These are phyloP conservation scores for Oryza meyeriana DNA, from an alignment of 176 grass and related monocot species.

Conservation along the genomic window DNA sequence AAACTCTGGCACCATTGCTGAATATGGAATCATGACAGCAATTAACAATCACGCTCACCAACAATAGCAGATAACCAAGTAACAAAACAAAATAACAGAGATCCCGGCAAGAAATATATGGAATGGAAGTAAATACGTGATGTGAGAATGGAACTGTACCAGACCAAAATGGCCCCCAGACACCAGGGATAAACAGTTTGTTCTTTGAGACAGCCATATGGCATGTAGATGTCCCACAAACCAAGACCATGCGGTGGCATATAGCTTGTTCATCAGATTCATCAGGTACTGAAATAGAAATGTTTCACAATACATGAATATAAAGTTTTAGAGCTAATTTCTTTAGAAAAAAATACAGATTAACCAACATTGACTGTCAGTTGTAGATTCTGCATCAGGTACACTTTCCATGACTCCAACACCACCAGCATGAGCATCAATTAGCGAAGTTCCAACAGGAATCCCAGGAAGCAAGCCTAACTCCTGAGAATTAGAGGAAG, in stretches of 20 bases:
- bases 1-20: constrained; percentile 88
- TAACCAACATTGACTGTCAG: constrained; percentile 41
- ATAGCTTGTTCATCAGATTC: constrained; percentile 74
- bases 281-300: constrained; percentile 41
- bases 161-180: constrained; percentile 98
- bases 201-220: constrained; percentile 87
- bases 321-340: background rate
- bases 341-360: constrained; percentile 4
- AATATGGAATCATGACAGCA: constrained; percentile 19
- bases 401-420: constrained; percentile 93
- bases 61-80: constrained; percentile 2
- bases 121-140: background rate
- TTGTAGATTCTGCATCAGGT: constrained; percentile 43
- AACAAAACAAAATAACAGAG: constrained; percentile 20
- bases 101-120: constrained; percentile 9
- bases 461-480: constrained; percentile 75
- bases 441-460: constrained; percentile 91
- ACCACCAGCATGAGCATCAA: constrained; percentile 96
- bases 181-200: constrained; percentile 82
- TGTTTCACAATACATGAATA: constrained; percentile 21
- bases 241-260: constrained; percentile 75
- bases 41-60: constrained; percentile 14
- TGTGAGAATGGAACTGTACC: constrained; percentile 43
- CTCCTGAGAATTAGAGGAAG: constrained; percentile 51
- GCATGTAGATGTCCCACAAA: constrained; percentile 96